Evolutionary conservation across 2,329 filamentous ascomycete genomes (phyloP), one percentile per base, ranked within the genome.

Genomic region (Talaromyces marneffei): DNA sequence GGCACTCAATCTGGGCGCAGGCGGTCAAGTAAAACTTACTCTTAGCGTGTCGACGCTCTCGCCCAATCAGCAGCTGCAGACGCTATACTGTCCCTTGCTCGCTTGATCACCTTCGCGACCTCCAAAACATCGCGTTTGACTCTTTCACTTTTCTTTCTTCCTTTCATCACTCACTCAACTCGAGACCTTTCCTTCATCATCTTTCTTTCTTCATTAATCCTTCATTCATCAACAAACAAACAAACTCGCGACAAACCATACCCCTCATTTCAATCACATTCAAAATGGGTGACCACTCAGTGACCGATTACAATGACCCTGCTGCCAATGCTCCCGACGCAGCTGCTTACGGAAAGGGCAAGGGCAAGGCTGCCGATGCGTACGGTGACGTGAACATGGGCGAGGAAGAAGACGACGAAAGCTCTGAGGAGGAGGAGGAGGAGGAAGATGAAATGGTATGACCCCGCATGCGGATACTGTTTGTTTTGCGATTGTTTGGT

Each of bases 291-390:
- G 73, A 73, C 65, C 69, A 72, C 68, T 55, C 54, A 35, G 59
- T 65, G 23, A 67, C 66, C 52, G 64, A 68, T 44, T 64, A 69
- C n/a, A 67, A 65, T 67, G 68, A 74, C 66, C 71, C 83, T 65
- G 75, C 80, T 65, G 72, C 75, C 61, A 68, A 69, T 65, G 65
- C 69, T 52, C 64, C 71, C 61, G 71, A 72, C 60, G 70, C 69
- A 31, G 67, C 72, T 64, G 73, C 79, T 64, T 82, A 85, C 70
- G 79, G 81, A 75, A 96, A 96, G 83, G 91, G 90, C 78, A 96
- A 96, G 83, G 91, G 91, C 80, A 96, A 96, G 82, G 87, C 85
- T 42, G 73, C 79, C 42, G 83, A 85, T 55, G 35, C 75, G 1
- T 37, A 56, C 20, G 59, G 39, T 10, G 61, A 62, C 4, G 39